A percentile compares a stretch with the other conserved stretches of the same genome.
Evolutionary conservation across 805 yeast genomes (phyloP).

Genomic region (Wickerhamomyces hampshirensis): DNA sequence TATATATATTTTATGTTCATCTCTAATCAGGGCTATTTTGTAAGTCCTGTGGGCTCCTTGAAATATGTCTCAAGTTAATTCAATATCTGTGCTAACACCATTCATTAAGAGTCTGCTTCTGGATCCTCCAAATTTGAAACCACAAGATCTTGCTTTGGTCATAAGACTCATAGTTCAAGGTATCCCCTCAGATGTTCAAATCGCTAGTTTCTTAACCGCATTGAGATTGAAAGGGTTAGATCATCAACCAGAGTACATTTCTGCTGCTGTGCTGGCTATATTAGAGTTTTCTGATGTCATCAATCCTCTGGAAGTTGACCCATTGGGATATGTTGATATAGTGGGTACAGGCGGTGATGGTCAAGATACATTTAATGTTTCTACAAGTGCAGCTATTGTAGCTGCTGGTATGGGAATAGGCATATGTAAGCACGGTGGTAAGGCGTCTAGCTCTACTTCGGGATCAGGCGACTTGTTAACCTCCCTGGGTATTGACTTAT

Average conservation of each 20-base stretch:
- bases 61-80: no score
- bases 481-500: constrained; percentile 77
- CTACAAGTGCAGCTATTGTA: constrained; percentile 91
- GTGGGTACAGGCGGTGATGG: constrained; percentile 99
- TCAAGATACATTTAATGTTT: constrained; percentile 93
- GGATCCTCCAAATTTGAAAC: constrained; percentile 57
- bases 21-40: not conserved
- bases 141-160: constrained; percentile 61
- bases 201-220: constrained; percentile 76
- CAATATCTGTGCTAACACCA: constrained; percentile 37
- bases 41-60: no score
- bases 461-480: constrained; percentile 91
- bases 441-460: constrained; percentile 87
- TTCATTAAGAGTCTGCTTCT: constrained; percentile 60
- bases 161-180: constrained; percentile 57
- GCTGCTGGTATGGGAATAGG: constrained; percentile 82
- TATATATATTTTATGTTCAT: no score
- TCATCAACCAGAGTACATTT: constrained; percentile 73
- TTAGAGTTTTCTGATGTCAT: constrained; percentile 58
- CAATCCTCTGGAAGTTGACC: constrained; percentile 37
- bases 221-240: constrained; percentile 72
- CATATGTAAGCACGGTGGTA: constrained; percentile 95
- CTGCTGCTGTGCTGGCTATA: constrained; percentile 79
- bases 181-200: constrained; percentile 60
- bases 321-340: constrained; percentile 67